phyloP scores from a whole-genome alignment of 2,329 filamentous ascomycete genomes.

The Hymenoscyphus salicellus region DNA sequence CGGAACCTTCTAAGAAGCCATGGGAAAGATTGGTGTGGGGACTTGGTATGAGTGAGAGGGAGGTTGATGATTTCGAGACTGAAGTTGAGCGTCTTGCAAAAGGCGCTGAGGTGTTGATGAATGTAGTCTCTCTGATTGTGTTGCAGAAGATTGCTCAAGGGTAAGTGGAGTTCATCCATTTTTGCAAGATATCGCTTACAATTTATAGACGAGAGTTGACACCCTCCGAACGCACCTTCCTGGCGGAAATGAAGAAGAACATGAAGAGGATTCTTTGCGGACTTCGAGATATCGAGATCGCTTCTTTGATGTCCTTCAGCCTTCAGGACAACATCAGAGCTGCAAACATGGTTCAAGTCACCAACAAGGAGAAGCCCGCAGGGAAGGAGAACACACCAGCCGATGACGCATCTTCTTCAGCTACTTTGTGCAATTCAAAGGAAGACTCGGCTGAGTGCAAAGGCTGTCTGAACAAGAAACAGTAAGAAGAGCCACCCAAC shows the following conservation, averaged over 20 bases:
- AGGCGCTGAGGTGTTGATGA: not conserved
- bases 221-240: not conserved
- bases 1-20: not conserved
- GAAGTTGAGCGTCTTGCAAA: not conserved
- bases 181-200: not conserved
- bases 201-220: not conserved
- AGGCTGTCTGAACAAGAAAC: not conserved
- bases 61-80: not conserved
- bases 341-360: not conserved
- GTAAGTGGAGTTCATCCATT: conserved; percentile 6
- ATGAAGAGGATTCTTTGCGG: not conserved
- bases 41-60: not conserved
- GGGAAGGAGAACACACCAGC: not conserved
- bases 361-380: not conserved
- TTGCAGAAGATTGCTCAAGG: conserved; percentile 21
- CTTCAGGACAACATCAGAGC: not conserved
- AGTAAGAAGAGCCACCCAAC: not conserved
- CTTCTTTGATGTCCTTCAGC: not conserved
- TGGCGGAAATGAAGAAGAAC: not conserved
- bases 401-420: not conserved
- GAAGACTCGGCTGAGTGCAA: not conserved
- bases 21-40: not conserved
- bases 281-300: not conserved
- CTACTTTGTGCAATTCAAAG: not conserved
- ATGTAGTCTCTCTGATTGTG: conserved; percentile 9